Evolutionary conservation across 495 filamentous ascomycete genomes (phyloP).

Genomic region (Penicillium egyptiacum): DNA sequence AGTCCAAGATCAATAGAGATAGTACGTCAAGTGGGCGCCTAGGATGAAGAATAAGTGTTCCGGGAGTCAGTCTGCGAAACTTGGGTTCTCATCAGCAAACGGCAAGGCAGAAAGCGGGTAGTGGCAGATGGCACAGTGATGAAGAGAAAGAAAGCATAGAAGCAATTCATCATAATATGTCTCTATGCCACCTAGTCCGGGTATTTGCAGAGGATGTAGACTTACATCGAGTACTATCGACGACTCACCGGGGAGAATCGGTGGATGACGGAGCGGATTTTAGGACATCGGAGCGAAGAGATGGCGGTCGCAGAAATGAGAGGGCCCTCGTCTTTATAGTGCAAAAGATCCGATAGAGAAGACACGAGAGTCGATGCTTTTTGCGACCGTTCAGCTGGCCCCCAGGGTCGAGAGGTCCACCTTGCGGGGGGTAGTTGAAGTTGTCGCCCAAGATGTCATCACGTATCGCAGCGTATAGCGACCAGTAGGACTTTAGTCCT

Average conservation of each 20-base stretch:
- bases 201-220: neutral
- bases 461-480: neutral
- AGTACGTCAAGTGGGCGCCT: neutral
- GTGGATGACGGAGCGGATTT: neutral
- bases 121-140: constrained; percentile 2
- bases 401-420: neutral
- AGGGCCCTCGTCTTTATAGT: neutral
- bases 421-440: constrained; percentile 13
- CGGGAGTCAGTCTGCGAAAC: constrained; percentile 3
- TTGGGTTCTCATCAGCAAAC: constrained; percentile 6
- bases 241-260: neutral
- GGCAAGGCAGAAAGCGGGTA: constrained; percentile 4
- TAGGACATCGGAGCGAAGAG: neutral
- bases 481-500: neutral
- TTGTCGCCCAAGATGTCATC: constrained; percentile 12
- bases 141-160: constrained; percentile 5
- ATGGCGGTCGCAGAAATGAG: neutral
- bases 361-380: neutral
- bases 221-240: constrained; percentile 3
- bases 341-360: neutral
- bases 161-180: neutral
- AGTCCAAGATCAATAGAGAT: neutral
- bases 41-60: neutral
- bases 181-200: neutral
- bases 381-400: neutral